These are phyloP conservation scores for Syzygium malaccense DNA, from an alignment of 441 rosid species.

Conservation along the genomic window DNA sequence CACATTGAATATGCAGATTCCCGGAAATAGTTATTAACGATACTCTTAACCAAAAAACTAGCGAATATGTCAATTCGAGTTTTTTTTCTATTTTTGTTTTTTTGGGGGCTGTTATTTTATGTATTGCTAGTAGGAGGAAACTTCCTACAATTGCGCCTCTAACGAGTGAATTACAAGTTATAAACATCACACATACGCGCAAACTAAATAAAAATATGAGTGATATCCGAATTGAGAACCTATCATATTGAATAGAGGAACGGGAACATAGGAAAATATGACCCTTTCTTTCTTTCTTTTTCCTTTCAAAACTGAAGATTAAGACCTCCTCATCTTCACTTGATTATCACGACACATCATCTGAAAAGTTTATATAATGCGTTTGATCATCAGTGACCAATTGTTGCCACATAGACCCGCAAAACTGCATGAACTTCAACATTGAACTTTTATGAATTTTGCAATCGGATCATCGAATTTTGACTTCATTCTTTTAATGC, in stretches of 20 bases:
- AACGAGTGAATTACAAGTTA: not conserved
- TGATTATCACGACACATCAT: too few relatives aligned
- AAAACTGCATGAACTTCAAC: too few relatives aligned
- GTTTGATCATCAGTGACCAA: too few relatives aligned
- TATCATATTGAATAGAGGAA: not conserved
- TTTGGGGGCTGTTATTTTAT: not conserved
- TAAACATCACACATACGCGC: not conserved
- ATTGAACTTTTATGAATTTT: too few relatives aligned
- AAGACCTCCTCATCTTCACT: too few relatives aligned
- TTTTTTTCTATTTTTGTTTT: not conserved
- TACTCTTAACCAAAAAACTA: not conserved
- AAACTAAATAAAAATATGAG: not conserved
- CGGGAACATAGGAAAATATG: not conserved
- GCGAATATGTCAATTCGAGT: not conserved
- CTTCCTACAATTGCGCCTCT: not conserved
- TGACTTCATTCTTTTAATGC: too few relatives aligned
- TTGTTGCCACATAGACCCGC: too few relatives aligned
- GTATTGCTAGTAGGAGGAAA: not conserved
- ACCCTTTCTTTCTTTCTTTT: too few relatives aligned
- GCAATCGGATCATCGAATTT: too few relatives aligned
- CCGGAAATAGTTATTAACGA: not conserved
- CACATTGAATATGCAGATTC: not conserved
- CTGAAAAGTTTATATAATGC: too few relatives aligned
- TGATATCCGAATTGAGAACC: not conserved
- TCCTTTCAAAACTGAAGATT: too few relatives aligned